phyloP scores from a whole-genome alignment of 495 filamentous ascomycete species.

The Pseudotulostoma volvatum region DNA sequence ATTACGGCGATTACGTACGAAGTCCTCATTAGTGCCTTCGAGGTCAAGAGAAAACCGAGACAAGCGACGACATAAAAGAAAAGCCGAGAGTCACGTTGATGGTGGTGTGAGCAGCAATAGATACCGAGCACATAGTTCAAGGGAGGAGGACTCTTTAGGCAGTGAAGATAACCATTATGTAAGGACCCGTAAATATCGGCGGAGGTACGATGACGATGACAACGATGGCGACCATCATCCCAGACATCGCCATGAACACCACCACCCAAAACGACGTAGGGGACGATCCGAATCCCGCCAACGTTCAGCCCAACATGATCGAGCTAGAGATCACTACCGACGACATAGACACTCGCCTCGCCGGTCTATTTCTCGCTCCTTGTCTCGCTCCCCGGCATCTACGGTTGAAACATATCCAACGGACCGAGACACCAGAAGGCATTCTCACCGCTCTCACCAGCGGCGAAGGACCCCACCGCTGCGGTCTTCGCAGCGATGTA shows the following conservation, averaged over 20 bases:
- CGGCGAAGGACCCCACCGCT: not conserved
- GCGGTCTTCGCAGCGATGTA: not conserved
- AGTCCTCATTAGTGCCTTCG: slow-evolving; percentile 21
- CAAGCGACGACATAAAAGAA: slow-evolving; percentile 5
- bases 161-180: slow-evolving; percentile 15
- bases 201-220: slow-evolving; percentile 5
- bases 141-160: slow-evolving; percentile 17
- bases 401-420: slow-evolving; percentile 6
- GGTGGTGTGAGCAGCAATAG: not conserved
- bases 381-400: slow-evolving; percentile 18
- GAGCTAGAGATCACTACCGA: slow-evolving; percentile 8
- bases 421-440: slow-evolving; percentile 2
- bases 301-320: slow-evolving; percentile 16
- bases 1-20: slow-evolving; percentile 32
- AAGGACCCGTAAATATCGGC: slow-evolving; percentile 5
- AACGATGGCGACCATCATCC: slow-evolving; percentile 7
- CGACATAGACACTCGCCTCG: slow-evolving; percentile 16
- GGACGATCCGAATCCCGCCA: slow-evolving; percentile 20
- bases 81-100: too few species aligned
- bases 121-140: slow-evolving; percentile 13
- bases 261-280: slow-evolving; percentile 4
- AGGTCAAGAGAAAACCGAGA: slow-evolving; percentile 11
- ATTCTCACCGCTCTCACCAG: not conserved
- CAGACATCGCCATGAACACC: slow-evolving; percentile 9
- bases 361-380: slow-evolving; percentile 10